phyloP scores from a whole-genome alignment of 2,329 filamentous ascomycete genomes.

The Ophiostoma piceae region DNA sequence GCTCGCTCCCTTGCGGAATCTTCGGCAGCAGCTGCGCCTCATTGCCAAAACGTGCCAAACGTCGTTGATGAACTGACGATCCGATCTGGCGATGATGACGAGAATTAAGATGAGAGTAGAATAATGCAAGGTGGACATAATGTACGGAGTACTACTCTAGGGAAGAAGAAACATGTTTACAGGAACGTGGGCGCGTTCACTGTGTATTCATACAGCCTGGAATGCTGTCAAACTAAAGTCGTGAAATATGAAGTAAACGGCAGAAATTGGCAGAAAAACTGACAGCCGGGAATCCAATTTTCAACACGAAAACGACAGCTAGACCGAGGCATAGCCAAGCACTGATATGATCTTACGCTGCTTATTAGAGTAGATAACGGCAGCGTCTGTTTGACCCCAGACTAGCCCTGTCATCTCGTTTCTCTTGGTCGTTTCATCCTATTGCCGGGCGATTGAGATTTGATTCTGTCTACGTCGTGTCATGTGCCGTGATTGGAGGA shows the following conservation, averaged over 20 bases:
- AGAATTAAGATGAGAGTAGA: background rate
- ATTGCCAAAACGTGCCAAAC: slow-evolving; percentile 5
- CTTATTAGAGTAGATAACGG: background rate
- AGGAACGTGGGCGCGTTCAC: no score
- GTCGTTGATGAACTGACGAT: background rate
- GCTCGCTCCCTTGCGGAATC: slow-evolving; percentile 11
- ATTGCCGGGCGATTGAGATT: background rate
- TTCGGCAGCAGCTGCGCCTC: slow-evolving; percentile 11
- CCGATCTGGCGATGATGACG: background rate
- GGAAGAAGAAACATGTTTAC: no score
- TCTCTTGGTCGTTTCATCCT: background rate
- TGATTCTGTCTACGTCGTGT: background rate
- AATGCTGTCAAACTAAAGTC: background rate
- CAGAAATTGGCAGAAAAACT: background rate
- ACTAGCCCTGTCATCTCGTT: slow-evolving; percentile 2
- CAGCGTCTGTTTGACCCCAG: background rate
- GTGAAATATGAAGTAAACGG: background rate
- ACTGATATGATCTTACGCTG: background rate
- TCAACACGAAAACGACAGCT: slow-evolving; percentile 2
- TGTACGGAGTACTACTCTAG: no score
- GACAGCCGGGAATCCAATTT: background rate
- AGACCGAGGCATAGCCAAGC: background rate
- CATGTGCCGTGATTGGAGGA: no score
- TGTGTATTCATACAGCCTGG: no score
- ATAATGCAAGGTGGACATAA: background rate